Conservation (phyloP, 2,329 filamentous ascomycete species). For the Lasiodiplodia gonubiensis region DNA sequence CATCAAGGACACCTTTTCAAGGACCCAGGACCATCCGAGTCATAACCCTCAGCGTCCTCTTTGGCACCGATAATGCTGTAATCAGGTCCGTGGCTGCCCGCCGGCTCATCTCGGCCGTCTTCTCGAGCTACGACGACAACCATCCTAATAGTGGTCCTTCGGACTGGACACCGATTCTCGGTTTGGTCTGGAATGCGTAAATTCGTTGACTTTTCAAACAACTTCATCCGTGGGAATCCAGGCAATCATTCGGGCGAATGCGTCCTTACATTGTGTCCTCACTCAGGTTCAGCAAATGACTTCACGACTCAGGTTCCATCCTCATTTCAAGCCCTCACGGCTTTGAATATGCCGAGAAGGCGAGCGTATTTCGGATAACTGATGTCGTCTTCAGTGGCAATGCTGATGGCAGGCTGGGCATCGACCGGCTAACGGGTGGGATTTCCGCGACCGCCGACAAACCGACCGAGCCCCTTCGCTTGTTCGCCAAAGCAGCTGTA, state of each 20-base stretch:
- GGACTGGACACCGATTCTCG: neutral
- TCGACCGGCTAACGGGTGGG: neutral
- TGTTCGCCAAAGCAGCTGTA: neutral
- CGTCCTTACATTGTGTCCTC: neutral
- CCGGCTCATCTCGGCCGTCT: neutral
- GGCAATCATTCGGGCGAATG: neutral
- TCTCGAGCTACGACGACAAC: neutral
- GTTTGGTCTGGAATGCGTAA: neutral
- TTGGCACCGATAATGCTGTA: neutral
- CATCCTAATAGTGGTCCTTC: neutral
- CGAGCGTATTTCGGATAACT: neutral
- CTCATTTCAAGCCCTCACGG: neutral
- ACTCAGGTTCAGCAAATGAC: neutral
- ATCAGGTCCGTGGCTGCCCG: neutral
- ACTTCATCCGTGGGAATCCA: neutral
- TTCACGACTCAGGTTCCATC: neutral
- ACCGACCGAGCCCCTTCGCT: neutral
- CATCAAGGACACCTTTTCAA: neutral
- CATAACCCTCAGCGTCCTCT: neutral
- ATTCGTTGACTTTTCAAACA: neutral
- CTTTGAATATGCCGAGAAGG: neutral
- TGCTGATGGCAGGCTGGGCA: neutral
- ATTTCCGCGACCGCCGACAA: neutral
- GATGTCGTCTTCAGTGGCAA: conserved; percentile 1
- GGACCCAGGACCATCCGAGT: neutral